Evolutionary conservation across 768 basidiomycete genomes (phyloP), one percentile per base, ranked within the genome.

Genomic region (Tricholoma furcatifolium): DNA sequence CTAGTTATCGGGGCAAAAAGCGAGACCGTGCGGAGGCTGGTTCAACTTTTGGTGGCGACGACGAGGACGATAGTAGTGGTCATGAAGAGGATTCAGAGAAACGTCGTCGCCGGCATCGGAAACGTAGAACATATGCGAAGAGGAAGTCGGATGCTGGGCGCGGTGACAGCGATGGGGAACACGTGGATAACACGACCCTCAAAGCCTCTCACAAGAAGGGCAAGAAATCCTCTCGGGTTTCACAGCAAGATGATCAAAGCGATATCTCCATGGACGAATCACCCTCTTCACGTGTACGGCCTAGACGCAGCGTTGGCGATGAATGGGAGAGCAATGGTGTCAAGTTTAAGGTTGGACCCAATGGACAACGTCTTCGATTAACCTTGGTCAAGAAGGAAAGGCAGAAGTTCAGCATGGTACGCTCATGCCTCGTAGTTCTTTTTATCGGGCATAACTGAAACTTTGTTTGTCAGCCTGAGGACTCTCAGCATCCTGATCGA

Each of bases 401-500:
- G 56, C 84, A 80, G 48, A 83, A 81, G 58, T 90, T 85, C 60
- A 72, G 75, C 35, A 91, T 91, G 90, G 90, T 88, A 61, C 52
- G 83, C 64, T 40, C 7, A 27, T 27, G 27, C 27, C 31, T 45
- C 12, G n/a, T n/a, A 23, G 15, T 6, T 15, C 43, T 2, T 55
- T 32, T 9, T 36, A 23, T 56, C 43, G 32, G 18, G 23, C 43
- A 43, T 55, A 43, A 20, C 43, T 45, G 44, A 35, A n/a, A 56
- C 49, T 6, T 47, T 45, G 12, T 31, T 51, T 34, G 14, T 34
- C 57, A 91, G 90, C 90, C 90, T 3, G 70, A 78, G 48, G 90
- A 92, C 63, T 91, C 89, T 7, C 77, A 81, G 53, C 89, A 92
- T 65, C 86, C 88, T 4, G 90, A 92, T 67, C 80, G 81, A 40